phyloP scores from a whole-genome alignment of 148 eudicot genomes.

The Silene latifolia region DNA sequence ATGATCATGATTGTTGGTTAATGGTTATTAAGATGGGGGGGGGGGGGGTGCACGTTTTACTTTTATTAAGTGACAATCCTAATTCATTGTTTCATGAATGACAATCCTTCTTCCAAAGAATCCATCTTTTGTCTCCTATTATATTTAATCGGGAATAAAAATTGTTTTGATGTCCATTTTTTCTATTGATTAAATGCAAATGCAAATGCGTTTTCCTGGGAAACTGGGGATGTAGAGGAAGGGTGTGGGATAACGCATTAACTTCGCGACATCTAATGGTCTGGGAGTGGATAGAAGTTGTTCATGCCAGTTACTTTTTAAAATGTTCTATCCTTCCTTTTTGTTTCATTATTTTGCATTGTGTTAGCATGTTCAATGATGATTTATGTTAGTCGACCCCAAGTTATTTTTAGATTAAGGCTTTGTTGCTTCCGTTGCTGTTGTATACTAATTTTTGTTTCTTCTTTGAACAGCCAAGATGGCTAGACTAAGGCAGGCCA shows the following conservation, averaged over 20 bases:
- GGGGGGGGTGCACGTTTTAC: neutral
- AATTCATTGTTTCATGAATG: neutral
- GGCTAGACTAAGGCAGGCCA: conserved; percentile 84
- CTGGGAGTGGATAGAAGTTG: neutral
- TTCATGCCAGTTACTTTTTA: neutral
- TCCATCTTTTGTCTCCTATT: neutral
- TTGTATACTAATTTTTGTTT: conserved; percentile 7
- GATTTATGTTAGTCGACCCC: too few species aligned
- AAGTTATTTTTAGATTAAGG: neutral
- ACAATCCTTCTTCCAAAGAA: neutral
- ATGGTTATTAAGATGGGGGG: neutral
- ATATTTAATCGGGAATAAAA: neutral
- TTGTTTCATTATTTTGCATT: too few species aligned
- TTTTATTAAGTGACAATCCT: neutral
- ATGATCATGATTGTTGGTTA: neutral
- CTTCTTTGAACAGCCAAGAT: conserved; percentile 48
- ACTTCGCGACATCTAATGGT: neutral
- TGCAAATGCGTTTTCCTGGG: neutral
- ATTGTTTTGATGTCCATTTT: neutral
- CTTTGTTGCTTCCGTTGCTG: neutral
- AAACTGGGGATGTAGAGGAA: neutral
- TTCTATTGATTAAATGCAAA: neutral
- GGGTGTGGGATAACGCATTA: too few species aligned
- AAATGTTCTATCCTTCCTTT: too few species aligned
- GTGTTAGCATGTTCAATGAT: too few species aligned